Percentiles rank a stretch among this genome's conserved stretches.
These are phyloP conservation scores for Fusarium sp. DNA, from an alignment of 2,329 filamentous ascomycete genomes.

Conservation along the genomic window DNA sequence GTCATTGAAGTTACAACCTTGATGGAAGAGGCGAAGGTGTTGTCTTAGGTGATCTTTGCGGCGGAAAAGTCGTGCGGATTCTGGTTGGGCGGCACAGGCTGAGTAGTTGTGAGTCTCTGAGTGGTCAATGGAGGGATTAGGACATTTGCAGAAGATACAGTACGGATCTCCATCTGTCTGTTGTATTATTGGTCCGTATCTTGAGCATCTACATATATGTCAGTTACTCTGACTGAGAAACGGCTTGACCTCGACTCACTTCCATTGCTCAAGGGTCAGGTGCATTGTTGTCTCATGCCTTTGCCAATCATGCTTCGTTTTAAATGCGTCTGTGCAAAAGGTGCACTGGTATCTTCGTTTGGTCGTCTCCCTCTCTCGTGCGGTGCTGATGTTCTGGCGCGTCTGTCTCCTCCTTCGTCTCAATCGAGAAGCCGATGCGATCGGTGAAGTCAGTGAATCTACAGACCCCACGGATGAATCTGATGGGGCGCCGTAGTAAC, in stretches of 20 bases:
- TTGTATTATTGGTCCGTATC: not conserved
- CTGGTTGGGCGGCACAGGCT: not conserved
- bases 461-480: not conserved
- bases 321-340: not conserved
- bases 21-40: not conserved
- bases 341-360: not conserved
- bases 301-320: not conserved
- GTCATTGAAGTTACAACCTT: not conserved
- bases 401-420: not conserved
- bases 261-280: not conserved
- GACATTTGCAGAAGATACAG: not conserved
- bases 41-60: not conserved
- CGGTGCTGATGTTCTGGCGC: accelerated
- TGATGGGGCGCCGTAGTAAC: not conserved
- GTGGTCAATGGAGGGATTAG: not conserved
- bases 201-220: not conserved
- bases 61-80: not conserved
- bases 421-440: not conserved
- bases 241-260: not conserved
- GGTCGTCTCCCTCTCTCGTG: not conserved
- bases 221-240: not conserved
- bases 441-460: not conserved
- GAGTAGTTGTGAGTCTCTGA: not conserved
- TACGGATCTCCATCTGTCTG: not conserved
- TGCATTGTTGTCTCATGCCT: not conserved